Conservation (phyloP, 2,329 filamentous ascomycete genomes). For the Hypoxylon rubiginosum region DNA sequence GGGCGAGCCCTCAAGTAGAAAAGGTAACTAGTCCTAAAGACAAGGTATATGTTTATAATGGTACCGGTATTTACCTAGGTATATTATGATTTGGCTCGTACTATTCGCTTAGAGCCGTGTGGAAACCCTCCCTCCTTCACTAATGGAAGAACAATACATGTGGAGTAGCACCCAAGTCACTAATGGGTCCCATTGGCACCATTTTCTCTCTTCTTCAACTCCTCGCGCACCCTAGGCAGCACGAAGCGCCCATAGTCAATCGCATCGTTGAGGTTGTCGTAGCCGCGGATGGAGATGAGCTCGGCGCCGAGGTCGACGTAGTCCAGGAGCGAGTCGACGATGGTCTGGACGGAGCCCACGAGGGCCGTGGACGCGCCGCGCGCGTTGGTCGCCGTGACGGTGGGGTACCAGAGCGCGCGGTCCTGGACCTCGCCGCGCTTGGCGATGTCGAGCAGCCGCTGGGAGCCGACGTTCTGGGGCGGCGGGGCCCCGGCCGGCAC, state of each 20-base stretch:
- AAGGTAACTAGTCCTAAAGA: neutral
- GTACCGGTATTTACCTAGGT: neutral
- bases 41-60: neutral
- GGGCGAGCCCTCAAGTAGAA: too few relatives aligned
- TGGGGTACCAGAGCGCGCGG: constrained; percentile 73
- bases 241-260: constrained; percentile 71
- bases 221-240: constrained; percentile 63
- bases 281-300: constrained; percentile 71
- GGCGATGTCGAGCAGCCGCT: constrained; percentile 70
- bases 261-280: constrained; percentile 71
- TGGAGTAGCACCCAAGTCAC: neutral
- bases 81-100: neutral
- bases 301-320: constrained; percentile 69
- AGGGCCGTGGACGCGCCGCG: constrained; percentile 71
- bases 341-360: constrained; percentile 67
- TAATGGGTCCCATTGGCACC: constrained; percentile 31
- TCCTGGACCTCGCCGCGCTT: constrained; percentile 69
- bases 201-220: constrained; percentile 45
- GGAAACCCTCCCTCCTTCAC: neutral
- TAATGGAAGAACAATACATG: neutral
- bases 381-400: constrained; percentile 71
- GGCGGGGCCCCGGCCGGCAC: constrained; percentile 48
- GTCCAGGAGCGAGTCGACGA: constrained; percentile 67
- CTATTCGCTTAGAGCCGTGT: neutral
- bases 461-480: constrained; percentile 71